These are phyloP conservation scores for Primulina eburnea DNA, from an alignment of 257 asterid genomes.

Conservation along the genomic window DNA sequence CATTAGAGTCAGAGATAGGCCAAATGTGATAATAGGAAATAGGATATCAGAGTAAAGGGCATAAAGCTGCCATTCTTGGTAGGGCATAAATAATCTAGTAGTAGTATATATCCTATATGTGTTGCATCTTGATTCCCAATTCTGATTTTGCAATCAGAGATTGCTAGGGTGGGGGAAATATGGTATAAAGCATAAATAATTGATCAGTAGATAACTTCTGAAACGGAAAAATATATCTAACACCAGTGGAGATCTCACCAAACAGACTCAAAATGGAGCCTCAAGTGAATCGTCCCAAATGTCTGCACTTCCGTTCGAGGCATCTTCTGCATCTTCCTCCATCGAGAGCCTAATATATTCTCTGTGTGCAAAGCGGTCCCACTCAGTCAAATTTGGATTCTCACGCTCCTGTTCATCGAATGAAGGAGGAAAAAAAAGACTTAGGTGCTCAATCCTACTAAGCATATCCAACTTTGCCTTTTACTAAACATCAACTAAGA, in stretches of 20 bases:
- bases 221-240: conserved; percentile 7
- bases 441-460: conserved; percentile 16
- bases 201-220: not conserved
- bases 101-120: not conserved
- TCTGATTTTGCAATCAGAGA: not conserved
- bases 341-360: conserved; percentile 98
- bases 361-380: conserved; percentile 99
- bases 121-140: not conserved
- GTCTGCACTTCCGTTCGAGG: conserved; percentile 99
- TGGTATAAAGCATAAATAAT: not conserved
- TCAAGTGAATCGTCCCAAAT: conserved; percentile 99
- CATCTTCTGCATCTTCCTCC: conserved; percentile 99
- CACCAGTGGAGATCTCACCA: conserved; percentile 39
- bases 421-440: conserved; percentile 20
- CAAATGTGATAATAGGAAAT: not conserved
- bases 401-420: conserved; percentile 80
- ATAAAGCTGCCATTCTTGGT: not conserved
- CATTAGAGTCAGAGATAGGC: not conserved
- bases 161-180: not conserved
- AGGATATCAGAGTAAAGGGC: not conserved
- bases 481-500: not conserved
- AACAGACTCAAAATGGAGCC: conserved; percentile 85
- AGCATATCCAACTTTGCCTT: conserved; percentile 9
- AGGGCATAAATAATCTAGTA: not conserved
- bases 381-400: conserved; percentile 94